Conservation (phyloP, 768 basidiomycete genomes). For the Boletus fagicola region DNA sequence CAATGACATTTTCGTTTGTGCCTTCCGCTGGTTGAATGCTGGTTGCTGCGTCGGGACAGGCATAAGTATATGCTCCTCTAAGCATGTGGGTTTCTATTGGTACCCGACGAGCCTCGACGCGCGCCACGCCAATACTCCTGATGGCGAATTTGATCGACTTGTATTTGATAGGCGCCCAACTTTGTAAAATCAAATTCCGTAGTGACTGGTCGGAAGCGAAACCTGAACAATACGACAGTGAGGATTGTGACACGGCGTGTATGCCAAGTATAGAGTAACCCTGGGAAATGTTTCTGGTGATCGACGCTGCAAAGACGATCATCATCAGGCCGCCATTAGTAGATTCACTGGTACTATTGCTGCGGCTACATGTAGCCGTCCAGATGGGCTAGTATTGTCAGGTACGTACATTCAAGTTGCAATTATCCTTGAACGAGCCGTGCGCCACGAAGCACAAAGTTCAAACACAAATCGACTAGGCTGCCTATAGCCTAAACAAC, state of each 20-base stretch:
- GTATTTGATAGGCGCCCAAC: neutral
- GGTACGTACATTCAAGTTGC: neutral
- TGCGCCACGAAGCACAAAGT: neutral
- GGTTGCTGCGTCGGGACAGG: neutral
- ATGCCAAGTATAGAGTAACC: neutral
- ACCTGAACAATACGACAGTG: neutral
- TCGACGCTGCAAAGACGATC: neutral
- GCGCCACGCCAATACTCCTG: neutral
- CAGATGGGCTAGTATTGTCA: neutral
- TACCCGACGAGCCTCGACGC: neutral
- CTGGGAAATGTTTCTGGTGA: neutral
- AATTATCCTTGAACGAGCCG: neutral
- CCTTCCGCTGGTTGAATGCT: neutral
- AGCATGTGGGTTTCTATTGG: neutral
- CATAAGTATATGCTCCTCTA: neutral
- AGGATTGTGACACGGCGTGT: neutral
- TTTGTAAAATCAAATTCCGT: too few species aligned
- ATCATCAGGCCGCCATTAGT: neutral
- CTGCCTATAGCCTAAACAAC: neutral
- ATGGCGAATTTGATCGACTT: neutral
- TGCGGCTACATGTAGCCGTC: neutral
- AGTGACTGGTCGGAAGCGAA: too few species aligned
- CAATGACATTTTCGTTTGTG: too few species aligned
- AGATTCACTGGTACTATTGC: neutral
- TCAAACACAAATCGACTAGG: too few species aligned